Evolutionary conservation across 495 filamentous ascomycete species (phyloP), one percentile per base, ranked within the genome.

Genomic region (Ascodesmis nigricans): DNA sequence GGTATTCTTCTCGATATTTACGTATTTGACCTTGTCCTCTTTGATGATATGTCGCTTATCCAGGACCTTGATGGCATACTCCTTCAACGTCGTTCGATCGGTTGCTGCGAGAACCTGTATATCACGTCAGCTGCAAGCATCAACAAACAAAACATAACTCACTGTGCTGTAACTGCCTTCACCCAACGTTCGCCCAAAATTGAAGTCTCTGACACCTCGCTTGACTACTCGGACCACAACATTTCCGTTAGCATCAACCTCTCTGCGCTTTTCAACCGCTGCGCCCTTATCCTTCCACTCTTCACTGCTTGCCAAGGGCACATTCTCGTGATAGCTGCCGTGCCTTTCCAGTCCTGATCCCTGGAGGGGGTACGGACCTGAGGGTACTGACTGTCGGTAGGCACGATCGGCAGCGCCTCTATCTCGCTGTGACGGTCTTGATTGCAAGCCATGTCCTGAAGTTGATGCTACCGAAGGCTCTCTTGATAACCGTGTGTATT

Each of bases 41-140:
- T 93, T 95, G 63, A 99, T 95, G 47, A 99, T 99, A 56, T 99
- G 90, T 43, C 81, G 73, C 59, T 99, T 99, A 57, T 95, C 87
- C 25, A 99, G 64, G 17, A 99, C 84, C 52, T 99, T 99, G 57
- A 99, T 84, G 18, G 90, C 90, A 50, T 92, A 95, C 54, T 99
- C 90, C 41, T 90, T 87, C 29, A 90, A 58, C 0, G 81, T 95
- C 54, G 92, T 82, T 31, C 90, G 70, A 48, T 99, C 90, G 3
- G 90, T 95, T 29, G 84, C 90, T 27, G 87, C 69, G 35, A 87
- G 69, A 31, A 52, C 49, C 49, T 52, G 18, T 8, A 7, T 19
- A 31, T 11, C 5, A 23, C 22, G 9, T 49, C 9, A 48, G 45
- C 4, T 15, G 23, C 18, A 31, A 19, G 31, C 7, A 16, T 19